Base-by-base conservation (phyloP, 805 yeast genomes). In the Wickerhamomyces queroliae region DNA sequence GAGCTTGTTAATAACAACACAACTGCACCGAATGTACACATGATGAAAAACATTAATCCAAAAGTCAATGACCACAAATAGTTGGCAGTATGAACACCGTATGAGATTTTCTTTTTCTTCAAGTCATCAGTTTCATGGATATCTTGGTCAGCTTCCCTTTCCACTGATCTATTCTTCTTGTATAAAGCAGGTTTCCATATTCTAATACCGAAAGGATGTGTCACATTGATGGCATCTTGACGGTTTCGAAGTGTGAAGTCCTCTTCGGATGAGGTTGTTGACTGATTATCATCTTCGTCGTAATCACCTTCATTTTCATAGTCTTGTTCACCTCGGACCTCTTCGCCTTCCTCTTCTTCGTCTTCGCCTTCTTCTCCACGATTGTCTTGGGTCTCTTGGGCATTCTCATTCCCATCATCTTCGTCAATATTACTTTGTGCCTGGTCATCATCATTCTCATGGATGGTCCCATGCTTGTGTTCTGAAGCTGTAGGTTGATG, bases 121-220 rank as follows among this genome's bases (percentile, higher is more conserved):
- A 34, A 26, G 4, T 67, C 62, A 38, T 69, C 71, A 15, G 80
- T 76, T 35, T 88, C 90, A 61, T 91, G 97, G 49, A 93, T 87
- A 68, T 93, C 99, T 45, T 84, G 84, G 43, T 87, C 95, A 2
- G 98, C 97, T 42, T 87, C 81, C 30, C 80, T 72, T 49, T 93
- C 93, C 24, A 93, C 97, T 4, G 96, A 86, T 53, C 99, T 79
- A 43, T 76, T 74, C 61, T 93, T 93, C 59, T 93, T 93, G 64
- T 93, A 93, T 40, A 93, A 67, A 2, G 98, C 96, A 1, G 99
- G 99, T 56, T 93, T 93, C 99, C 99, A 93, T 52, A 93, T 87
- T 60, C 96, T 83, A 34, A 93, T 91, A 72, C 99, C 99, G 55
- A 93, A 93, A 1, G 99, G 99, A 67, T 93, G 99, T 5, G 97